Evolutionary conservation across 2,329 filamentous ascomycete genomes (phyloP).

Genomic region (Penicillium sp.): DNA sequence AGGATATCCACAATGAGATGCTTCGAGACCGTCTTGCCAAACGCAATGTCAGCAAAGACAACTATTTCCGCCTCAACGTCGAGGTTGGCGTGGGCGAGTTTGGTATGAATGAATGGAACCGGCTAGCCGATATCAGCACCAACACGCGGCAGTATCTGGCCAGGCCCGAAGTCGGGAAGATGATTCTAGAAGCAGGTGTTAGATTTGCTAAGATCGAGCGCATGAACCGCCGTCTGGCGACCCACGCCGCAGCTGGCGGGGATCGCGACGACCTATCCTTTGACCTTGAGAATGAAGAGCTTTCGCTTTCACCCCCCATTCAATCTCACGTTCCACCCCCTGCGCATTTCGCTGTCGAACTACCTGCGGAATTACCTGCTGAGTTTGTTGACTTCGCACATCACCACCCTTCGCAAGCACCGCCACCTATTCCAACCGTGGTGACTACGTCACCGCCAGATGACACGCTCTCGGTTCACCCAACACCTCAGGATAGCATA

Average conservation of each 20-base stretch:
- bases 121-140: slow-evolving; percentile 91
- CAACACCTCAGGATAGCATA: slow-evolving; percentile 29
- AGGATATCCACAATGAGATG: slow-evolving; percentile 86
- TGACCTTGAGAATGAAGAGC: slow-evolving; percentile 31
- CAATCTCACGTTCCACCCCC: slow-evolving; percentile 40
- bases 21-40: slow-evolving; percentile 71
- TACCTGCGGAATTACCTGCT: slow-evolving; percentile 61
- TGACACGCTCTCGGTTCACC: slow-evolving; percentile 29
- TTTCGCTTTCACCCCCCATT: slow-evolving; percentile 17
- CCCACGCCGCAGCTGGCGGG: slow-evolving; percentile 39
- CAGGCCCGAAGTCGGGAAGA: slow-evolving; percentile 69
- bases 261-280: slow-evolving; percentile 27
- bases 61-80: slow-evolving; percentile 96
- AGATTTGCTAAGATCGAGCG: slow-evolving; percentile 82
- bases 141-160: slow-evolving; percentile 80
- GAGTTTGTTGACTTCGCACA: slow-evolving; percentile 43
- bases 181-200: slow-evolving; percentile 71
- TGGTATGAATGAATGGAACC: slow-evolving; percentile 97
- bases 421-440: slow-evolving; percentile 13
- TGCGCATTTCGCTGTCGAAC: slow-evolving; percentile 54
- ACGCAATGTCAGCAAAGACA: slow-evolving; percentile 77
- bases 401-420: slow-evolving; percentile 17
- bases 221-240: slow-evolving; percentile 67
- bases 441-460: slow-evolving; percentile 29
- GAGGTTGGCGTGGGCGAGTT: slow-evolving; percentile 95